Base-by-base conservation (phyloP, 2,329 filamentous ascomycete species). In the Metarhizium robertsii region DNA sequence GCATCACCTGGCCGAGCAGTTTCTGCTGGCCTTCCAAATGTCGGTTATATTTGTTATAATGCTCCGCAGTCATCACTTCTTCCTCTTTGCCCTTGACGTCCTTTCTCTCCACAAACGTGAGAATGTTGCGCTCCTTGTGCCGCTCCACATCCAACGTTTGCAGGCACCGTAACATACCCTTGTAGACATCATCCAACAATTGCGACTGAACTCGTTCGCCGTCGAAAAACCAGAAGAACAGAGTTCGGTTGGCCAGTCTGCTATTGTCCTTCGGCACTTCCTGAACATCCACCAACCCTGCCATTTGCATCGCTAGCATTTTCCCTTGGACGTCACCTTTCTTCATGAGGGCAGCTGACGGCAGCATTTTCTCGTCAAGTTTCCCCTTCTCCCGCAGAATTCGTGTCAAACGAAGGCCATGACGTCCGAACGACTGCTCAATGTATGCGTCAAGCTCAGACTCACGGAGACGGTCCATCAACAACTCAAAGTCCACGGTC, bases 181-280 rank as follows among this genome's bases (percentile, higher is more conserved):
- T 95, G 75, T 96, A 97, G 0, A 87, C 83, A 57, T 90, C 86
- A 59, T 95, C 87, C 11, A 96, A 72, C 1, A 95, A 74, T 58
- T 87, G 81, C 20, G 80, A 78, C 51, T 85, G 76, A 6, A 87
- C 86, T 50, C 88, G 82, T 49, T 90, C 83, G 11, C 81, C 76
- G 66, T 97, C 92, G 69, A 90, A 95, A 75, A 85, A 96, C 86
- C 92, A 96, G 55, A 97, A 82, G 68, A 92, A 97, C 29, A 96
- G 80, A 0, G 91, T 95, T 53, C 90, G 84, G 59, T 86, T 88
- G 0, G 92, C 89, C 63, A 88, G 82, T 38, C 91, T 86, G 59
- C 85, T 86, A 61, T 87, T 87, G 65, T 97, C 92, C 61, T 89
- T 88, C 0, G 94, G 94, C 0, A 99, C 87, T 73, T 99, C 94